Evolutionary conservation across 2,329 filamentous ascomycete genomes (phyloP).

Genomic region (Thermoascus crustaceus): DNA sequence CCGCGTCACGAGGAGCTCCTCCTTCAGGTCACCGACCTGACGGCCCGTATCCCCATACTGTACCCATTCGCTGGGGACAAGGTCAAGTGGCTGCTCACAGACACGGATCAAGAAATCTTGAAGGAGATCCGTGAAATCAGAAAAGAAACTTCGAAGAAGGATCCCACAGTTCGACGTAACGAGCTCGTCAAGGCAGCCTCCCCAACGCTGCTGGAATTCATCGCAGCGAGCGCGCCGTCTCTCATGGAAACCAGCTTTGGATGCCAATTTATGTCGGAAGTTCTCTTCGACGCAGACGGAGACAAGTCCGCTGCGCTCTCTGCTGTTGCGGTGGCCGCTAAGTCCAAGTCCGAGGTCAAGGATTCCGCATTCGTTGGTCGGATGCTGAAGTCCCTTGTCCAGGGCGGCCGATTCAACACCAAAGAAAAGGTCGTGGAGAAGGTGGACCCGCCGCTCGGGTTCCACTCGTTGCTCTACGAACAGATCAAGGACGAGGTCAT

Average conservation of each 20-base stretch:
- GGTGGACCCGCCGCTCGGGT: constrained; percentile 68
- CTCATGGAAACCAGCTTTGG: constrained; percentile 72
- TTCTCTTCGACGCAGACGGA: constrained; percentile 65
- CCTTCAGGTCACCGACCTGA: constrained; percentile 36
- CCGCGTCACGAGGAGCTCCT: constrained; percentile 37
- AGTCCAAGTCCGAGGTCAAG: constrained; percentile 45
- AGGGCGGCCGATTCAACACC: constrained; percentile 79
- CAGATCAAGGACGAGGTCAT: constrained; percentile 67
- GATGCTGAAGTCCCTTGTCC: constrained; percentile 84
- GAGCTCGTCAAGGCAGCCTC: constrained; percentile 71
- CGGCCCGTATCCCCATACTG: constrained; percentile 57
- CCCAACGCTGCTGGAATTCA: constrained; percentile 64
- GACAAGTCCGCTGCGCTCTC: constrained; percentile 68
- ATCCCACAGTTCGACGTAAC: constrained; percentile 62
- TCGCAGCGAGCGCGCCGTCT: constrained; percentile 58
- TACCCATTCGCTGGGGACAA: constrained; percentile 67
- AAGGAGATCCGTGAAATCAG: constrained; percentile 72
- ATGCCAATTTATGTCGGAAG: constrained; percentile 76
- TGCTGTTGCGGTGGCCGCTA: constrained; percentile 49
- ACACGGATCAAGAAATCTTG: constrained; percentile 61
- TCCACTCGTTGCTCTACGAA: constrained; percentile 73
- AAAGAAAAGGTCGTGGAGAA: constrained; percentile 61
- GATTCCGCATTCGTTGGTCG: constrained; percentile 61
- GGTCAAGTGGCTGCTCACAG: constrained; percentile 55
- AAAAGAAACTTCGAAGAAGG: constrained; percentile 84